Evolutionary conservation across 2,329 filamentous ascomycete species (phyloP), one percentile per base, ranked within the genome.

Genomic region (Trichophyton simii): DNA sequence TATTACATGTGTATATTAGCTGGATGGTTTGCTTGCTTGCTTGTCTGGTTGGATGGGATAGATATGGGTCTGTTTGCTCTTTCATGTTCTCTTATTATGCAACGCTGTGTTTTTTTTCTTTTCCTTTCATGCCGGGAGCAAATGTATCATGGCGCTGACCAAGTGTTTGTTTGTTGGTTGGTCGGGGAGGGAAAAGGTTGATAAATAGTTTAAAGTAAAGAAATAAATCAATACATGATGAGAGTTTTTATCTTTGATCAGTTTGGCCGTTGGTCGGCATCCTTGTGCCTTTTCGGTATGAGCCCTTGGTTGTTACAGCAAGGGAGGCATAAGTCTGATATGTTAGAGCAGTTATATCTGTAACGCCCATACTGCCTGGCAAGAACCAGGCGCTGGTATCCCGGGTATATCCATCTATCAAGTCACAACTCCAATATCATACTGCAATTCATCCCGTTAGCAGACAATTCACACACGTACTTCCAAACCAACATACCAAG

Each of bases 401-500:
- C 34, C 34, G 41, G 41, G 41, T 44, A 44, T 44, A 44, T 44
- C n/a, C n/a, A 18, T 44, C 41, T 2, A 38, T 13, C 34, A 38
- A 38, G 7, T 44, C 5, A 8, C n/a, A 18, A 18, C 41, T 18
- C n/a, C 7, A 1, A n/a, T 15, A 44, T 44, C 41, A 44, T 44
- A 44, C n/a, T 18, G 25, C 4, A 48, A 48, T 8, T 9, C 20
- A 48, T 2, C 6, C 18, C n/a, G 44, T 48, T 48, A 48, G 44
- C 9, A 48, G 11, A 22, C 3, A 48, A 48, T 22, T 3, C 18
- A 3, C 18, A 20, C 3, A 11, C 22, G 11, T 5, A 8, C 13
- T 11, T n/a, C 13, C n/a, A 58, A 25, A 20, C 3, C 41, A 46
- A 65, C 64, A 18, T 61, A 76, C 75, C 94, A 74, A 99, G 77